A percentile compares a stretch with the other conserved stretches of the same genome.
phyloP scores from a whole-genome alignment of 2,329 filamentous ascomycete genomes.

The Chaetothyriales sp. region DNA sequence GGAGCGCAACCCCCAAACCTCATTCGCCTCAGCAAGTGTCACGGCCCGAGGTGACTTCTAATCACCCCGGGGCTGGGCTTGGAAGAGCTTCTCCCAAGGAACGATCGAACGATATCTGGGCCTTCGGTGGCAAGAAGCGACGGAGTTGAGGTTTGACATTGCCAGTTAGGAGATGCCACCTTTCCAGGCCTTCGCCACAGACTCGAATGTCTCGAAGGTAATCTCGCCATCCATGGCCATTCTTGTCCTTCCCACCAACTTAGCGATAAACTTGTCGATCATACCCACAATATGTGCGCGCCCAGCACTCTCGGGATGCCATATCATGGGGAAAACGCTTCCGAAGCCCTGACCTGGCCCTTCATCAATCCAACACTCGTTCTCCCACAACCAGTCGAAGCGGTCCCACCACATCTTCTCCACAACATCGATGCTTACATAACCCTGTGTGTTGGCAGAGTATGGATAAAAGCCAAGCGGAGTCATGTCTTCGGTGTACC shows the following conservation, averaged over 20 bases:
- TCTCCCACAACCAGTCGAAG: conserved; percentile 42
- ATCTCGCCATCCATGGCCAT: conserved; percentile 15
- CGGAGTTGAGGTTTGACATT: no score
- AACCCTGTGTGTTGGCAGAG: conserved; percentile 41
- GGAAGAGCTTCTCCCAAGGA: no score
- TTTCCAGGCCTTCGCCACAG: conserved; percentile 15
- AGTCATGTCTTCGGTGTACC: conserved; percentile 35
- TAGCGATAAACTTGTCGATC: conserved; percentile 18
- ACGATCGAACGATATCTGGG: no score
- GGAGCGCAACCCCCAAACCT: no score
- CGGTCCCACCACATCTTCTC: conserved; percentile 50
- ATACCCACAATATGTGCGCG: conserved; percentile 18
- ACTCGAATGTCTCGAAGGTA: conserved; percentile 18
- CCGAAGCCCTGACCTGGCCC: conserved; percentile 17
- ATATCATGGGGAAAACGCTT: conserved; percentile 17
- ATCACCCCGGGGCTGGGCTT: no score
- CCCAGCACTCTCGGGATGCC: conserved; percentile 18
- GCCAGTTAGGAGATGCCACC: no score
- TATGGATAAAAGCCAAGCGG: conserved; percentile 34
- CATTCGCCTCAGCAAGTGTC: no score
- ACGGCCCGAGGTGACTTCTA: no score
- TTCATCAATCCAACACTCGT: conserved; percentile 22
- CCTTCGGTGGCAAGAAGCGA: no score
- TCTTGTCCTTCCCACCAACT: conserved; percentile 10
- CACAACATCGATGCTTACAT: conserved; percentile 42